These are phyloP conservation scores for Diaporthe ampelina DNA, from an alignment of 2,329 filamentous ascomycete species.

Conservation along the genomic window DNA sequence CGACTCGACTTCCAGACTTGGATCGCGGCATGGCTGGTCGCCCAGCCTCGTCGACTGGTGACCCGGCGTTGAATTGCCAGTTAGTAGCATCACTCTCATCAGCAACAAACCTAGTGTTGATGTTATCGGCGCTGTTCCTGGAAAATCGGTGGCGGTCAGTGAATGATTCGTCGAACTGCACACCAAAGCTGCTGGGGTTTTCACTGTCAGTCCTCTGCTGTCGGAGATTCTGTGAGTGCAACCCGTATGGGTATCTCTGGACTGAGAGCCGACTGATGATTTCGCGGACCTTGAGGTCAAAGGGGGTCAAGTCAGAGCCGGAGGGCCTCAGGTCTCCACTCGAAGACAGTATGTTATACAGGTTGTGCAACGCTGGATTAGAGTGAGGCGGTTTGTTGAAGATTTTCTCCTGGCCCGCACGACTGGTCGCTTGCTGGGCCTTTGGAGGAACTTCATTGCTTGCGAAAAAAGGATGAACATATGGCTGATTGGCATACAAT, in stretches of 20 bases:
- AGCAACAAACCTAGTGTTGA: conserved; percentile 72
- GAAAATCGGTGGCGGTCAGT: conserved; percentile 58
- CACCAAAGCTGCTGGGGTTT: conserved; percentile 62
- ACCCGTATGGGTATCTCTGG: conserved; percentile 30
- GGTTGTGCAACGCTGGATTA: conserved; percentile 18
- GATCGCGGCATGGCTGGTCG: conserved; percentile 52
- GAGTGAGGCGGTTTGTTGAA: conserved; percentile 28
- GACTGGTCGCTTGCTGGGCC: conserved; percentile 35
- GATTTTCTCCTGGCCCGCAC: conserved; percentile 34
- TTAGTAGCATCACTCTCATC: conserved; percentile 57
- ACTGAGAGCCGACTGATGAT: conserved; percentile 42
- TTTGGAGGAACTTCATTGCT: conserved; percentile 10
- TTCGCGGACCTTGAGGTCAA: conserved; percentile 44
- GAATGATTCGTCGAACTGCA: conserved; percentile 60
- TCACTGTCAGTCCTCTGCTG: conserved; percentile 44
- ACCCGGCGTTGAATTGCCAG: conserved; percentile 68
- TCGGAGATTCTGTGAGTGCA: conserved; percentile 51
- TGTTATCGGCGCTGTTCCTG: conserved; percentile 69
- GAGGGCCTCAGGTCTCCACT: conserved; percentile 46
- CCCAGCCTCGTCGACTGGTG: conserved; percentile 46
- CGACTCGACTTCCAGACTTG: conserved; percentile 56
- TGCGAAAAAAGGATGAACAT: conserved; percentile 25
- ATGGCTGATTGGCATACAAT: conserved; percentile 40
- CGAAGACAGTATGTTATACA: conserved; percentile 43
- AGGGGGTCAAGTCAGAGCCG: conserved; percentile 41